Base-by-base conservation (phyloP, 1,284 basidiomycete genomes). In the Cutaneotrichosporon cutaneum region DNA sequence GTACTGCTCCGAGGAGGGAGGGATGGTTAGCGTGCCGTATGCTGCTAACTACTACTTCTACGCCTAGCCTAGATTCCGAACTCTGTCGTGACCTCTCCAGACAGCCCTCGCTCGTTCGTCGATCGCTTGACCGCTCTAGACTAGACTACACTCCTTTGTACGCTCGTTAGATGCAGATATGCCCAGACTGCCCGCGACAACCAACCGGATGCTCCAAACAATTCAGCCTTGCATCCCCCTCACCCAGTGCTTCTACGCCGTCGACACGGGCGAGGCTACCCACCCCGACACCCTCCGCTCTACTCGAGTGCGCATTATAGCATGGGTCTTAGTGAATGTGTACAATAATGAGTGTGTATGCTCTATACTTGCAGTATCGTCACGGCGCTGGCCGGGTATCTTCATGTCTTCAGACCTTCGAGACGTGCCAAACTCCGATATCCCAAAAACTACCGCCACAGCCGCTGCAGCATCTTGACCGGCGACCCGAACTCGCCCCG, bases 41-140 rank as follows among this genome's bases (percentile, higher is more conserved):
- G 78, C 81, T 2, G 76, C 84, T 4, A 82, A 82, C 68, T 86
- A 86, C 68, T 85, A 82, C 61, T 76, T 77, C 66, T 67, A 68
- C 56, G 62, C 59, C n/a, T 76, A 42, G 39, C 5, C 39, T 42
- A 5, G 39, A 18, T 42, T 42, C 4, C 14, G 35, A 36, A 18
- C 6, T 16, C n/a, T 18, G 16, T 18, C 39, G 11, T n/a, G 6
- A 4, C 18, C 39, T 42, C 18, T 42, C 2, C 16, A 13, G 2
- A 13, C 16, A 4, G 5, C 8, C 6, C 39, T 4, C 39, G 13
- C 39, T 18, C 39, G 5, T 16, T 42, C 39, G 4, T 18, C 13
- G 6, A 18, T 42, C 39, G 13, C 39, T 18, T 4, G 13, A 13
- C 16, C 39, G 16, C 39, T 18, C 39, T 42, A 42, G 39, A 42